Evolutionary conservation across 129 eudicot species (phyloP).

Genomic region (Flaveria linearis): DNA sequence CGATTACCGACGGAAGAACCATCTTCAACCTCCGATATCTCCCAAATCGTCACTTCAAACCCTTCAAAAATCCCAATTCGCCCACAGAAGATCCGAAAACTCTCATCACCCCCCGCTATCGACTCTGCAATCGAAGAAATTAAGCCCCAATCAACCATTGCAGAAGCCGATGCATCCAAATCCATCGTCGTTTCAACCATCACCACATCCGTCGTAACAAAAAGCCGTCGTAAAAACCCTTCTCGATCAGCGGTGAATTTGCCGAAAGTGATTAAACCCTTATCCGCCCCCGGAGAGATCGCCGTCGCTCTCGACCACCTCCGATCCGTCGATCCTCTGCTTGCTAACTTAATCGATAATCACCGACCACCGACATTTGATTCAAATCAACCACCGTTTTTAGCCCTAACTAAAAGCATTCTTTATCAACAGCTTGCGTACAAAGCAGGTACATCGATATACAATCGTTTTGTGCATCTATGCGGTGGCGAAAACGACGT

Average conservation of each 20-base stretch:
- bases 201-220: slow-evolving; percentile 31
- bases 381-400: slow-evolving; percentile 58
- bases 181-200: slow-evolving; percentile 31
- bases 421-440: slow-evolving; percentile 84
- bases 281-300: slow-evolving; percentile 59
- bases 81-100: slow-evolving; percentile 79
- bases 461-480: slow-evolving; percentile 63
- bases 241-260: slow-evolving; percentile 31
- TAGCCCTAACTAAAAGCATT: slow-evolving; percentile 70
- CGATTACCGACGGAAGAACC: slow-evolving; percentile 16
- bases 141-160: slow-evolving; percentile 15
- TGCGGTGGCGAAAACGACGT: slow-evolving; percentile 80
- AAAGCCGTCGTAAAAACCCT: slow-evolving; percentile 48
- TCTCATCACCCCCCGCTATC: slow-evolving; percentile 39
- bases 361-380: slow-evolving; percentile 73
- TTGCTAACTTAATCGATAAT: slow-evolving; percentile 56
- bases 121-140: slow-evolving; percentile 6
- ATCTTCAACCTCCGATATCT: slow-evolving; percentile 25
- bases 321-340: slow-evolving; percentile 59
- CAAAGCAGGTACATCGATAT: slow-evolving; percentile 80
- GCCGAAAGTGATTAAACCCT: slow-evolving; percentile 50
- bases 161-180: slow-evolving; percentile 43
- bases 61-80: slow-evolving; percentile 92
- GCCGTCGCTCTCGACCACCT: slow-evolving; percentile 61
- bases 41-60: slow-evolving; percentile 41